phyloP scores from a whole-genome alignment of 495 filamentous ascomycete species.

The Trichocladium antarcticum region DNA sequence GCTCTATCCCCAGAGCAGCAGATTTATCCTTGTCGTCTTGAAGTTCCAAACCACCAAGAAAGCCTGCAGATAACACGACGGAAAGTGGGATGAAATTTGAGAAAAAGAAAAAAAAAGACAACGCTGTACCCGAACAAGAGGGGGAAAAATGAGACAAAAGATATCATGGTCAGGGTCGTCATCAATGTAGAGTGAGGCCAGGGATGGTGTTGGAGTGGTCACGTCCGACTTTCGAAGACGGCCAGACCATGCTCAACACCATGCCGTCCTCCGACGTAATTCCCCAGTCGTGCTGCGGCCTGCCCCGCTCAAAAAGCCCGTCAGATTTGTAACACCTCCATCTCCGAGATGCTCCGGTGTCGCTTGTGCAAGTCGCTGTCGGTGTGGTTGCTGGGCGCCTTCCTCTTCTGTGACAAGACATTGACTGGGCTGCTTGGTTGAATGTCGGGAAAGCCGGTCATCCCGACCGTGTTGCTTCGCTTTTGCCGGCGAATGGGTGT shows the following conservation, averaged over 20 bases:
- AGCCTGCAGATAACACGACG: neutral
- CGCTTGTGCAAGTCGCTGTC: slow-evolving; percentile 36
- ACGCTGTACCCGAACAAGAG: neutral
- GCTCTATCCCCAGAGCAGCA: neutral
- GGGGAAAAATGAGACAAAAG: slow-evolving; percentile 6
- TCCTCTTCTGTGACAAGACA: slow-evolving; percentile 37
- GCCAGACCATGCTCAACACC: slow-evolving; percentile 4
- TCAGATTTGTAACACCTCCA: slow-evolving; percentile 21
- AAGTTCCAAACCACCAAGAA: no score
- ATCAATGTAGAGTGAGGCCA: slow-evolving; percentile 22
- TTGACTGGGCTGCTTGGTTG: slow-evolving; percentile 33
- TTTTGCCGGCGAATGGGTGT: slow-evolving; percentile 43
- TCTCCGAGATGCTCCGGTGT: slow-evolving; percentile 39
- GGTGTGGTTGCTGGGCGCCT: slow-evolving; percentile 28
- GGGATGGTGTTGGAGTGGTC: slow-evolving; percentile 17
- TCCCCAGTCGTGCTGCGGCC: neutral
- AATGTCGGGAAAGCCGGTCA: slow-evolving; percentile 16
- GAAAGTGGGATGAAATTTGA: neutral
- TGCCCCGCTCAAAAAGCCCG: neutral
- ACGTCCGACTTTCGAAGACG: slow-evolving; percentile 7
- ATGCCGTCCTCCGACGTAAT: slow-evolving; percentile 30
- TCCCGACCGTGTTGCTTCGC: slow-evolving; percentile 16
- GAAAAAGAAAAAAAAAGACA: neutral
- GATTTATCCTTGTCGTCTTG: no score
- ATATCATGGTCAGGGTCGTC: slow-evolving; percentile 6